phyloP scores from a whole-genome alignment of 2,329 filamentous ascomycete species.

The Aotearoamyces nothofagi region DNA sequence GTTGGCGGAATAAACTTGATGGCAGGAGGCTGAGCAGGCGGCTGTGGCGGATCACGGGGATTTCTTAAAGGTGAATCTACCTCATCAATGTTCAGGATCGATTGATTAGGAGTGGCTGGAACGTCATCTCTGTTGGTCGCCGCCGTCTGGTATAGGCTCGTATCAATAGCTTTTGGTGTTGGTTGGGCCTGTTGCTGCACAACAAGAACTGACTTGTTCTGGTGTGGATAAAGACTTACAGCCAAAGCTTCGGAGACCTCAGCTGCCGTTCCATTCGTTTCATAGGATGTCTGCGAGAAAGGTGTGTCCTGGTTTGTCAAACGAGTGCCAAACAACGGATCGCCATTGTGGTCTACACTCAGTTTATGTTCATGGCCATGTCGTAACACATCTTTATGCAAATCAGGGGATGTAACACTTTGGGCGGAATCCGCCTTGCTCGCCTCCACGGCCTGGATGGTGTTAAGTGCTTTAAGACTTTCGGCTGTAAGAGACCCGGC shows the following conservation, averaged over 20 bases:
- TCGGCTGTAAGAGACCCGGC: constrained; percentile 40
- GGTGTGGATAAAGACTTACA: constrained; percentile 46
- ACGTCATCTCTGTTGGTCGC: constrained; percentile 14
- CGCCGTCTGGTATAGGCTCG: constrained; percentile 15
- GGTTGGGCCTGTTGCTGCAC: constrained; percentile 21
- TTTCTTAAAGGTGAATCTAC: constrained; percentile 48
- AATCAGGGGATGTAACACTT: too few species aligned
- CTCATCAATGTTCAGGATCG: constrained; percentile 30
- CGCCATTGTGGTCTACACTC: constrained; percentile 35
- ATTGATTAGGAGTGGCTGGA: constrained; percentile 37
- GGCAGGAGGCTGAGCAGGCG: constrained; percentile 29
- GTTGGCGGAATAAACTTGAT: constrained; percentile 50
- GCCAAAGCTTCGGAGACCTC: constrained; percentile 48
- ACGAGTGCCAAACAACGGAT: constrained; percentile 35
- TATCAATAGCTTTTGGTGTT: constrained; percentile 6
- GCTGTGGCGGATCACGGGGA: constrained; percentile 41
- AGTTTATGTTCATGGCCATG: constrained; percentile 11
- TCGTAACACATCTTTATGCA: too few species aligned
- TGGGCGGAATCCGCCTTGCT: too few species aligned
- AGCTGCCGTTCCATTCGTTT: constrained; percentile 39
- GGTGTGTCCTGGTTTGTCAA: constrained; percentile 42
- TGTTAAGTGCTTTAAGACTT: constrained; percentile 40
- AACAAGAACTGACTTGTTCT: constrained; percentile 47
- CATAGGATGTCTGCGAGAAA: constrained; percentile 45
- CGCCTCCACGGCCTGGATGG: constrained; percentile 10